Percentiles rank a stretch among this genome's conserved stretches.
Evolutionary conservation across 345 rosid genomes (phyloP).

Genomic region (Citrus mangshanensis): DNA sequence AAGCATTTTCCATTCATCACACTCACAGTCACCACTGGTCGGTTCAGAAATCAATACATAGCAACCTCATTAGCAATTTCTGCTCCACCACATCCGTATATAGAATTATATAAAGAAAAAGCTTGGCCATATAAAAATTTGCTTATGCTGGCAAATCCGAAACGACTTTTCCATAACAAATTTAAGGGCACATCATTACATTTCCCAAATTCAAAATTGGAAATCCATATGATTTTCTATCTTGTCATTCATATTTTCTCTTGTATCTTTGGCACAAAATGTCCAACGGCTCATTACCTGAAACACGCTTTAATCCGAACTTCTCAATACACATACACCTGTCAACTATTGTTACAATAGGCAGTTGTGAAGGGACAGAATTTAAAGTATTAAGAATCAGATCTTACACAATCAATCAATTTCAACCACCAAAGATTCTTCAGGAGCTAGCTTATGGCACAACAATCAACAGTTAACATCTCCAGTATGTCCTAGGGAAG

Average conservation of each 20-base stretch:
- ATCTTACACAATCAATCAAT: background rate
- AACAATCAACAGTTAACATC: background rate
- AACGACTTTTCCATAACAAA: background rate
- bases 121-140: too few relatives aligned
- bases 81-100: too few relatives aligned
- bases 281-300: background rate
- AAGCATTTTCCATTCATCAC: too few relatives aligned
- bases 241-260: background rate
- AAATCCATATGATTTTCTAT: background rate
- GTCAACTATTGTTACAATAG: background rate
- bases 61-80: too few relatives aligned
- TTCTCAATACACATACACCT: background rate
- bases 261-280: background rate
- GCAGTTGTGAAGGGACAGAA: background rate
- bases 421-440: background rate
- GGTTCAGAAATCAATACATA: too few relatives aligned
- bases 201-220: background rate
- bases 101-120: too few relatives aligned
- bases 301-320: background rate
- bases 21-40: too few relatives aligned
- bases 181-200: background rate
- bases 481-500: background rate
- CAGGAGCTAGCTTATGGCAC: background rate
- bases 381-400: background rate
- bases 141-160: too few relatives aligned